A percentile compares a stretch with the other conserved stretches of the same genome.
Conservation (phyloP, 176 grass and related monocot genomes). For the Oryza nivara region DNA sequence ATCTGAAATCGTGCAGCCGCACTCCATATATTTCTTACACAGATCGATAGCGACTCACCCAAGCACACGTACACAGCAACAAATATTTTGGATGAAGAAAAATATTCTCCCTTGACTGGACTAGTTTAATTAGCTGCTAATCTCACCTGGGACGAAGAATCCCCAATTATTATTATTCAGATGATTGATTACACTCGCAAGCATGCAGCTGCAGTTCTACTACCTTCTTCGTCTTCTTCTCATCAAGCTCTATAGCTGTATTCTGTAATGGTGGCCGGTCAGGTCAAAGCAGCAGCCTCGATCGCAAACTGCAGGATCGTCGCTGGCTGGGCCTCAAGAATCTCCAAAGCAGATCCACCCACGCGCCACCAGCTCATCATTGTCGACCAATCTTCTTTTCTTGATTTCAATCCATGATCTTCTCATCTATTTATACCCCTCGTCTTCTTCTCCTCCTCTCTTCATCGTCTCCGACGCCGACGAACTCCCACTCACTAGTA, state of each 20-base stretch:
- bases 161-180: neutral
- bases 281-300: neutral
- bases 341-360: constrained; percentile 52
- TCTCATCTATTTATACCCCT: constrained; percentile 46
- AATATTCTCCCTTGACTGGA: neutral
- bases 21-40: neutral
- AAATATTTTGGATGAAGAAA: constrained; percentile 22
- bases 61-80: neutral
- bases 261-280: neutral
- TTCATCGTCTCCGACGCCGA: constrained; percentile 38
- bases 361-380: constrained; percentile 78
- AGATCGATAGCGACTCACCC: neutral
- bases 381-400: constrained; percentile 55
- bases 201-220: no score
- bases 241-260: neutral
- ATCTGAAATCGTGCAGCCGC: constrained; percentile 20
- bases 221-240: neutral
- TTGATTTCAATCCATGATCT: neutral
- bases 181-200: neutral
- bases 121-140: neutral
- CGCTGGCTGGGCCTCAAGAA: constrained; percentile 14
- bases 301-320: neutral
- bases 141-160: neutral
- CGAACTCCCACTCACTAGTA: neutral
- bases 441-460: constrained; percentile 35